Evolutionary conservation across 176 grass and related monocot genomes (phyloP).

Genomic region (Elymus sibiricus): DNA sequence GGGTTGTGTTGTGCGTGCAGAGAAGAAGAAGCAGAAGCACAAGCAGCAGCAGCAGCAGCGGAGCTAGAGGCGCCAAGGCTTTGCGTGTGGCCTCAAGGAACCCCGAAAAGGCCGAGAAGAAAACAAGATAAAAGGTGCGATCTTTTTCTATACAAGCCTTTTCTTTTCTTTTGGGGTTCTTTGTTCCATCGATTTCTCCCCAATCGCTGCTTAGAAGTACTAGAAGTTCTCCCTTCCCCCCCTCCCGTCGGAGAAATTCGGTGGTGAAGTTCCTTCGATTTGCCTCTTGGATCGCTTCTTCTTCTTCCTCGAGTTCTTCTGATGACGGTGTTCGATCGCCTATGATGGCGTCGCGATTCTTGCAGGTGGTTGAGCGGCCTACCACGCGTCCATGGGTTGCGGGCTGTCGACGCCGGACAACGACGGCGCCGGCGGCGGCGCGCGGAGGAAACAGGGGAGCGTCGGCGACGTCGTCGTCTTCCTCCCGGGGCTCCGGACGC

Average conservation of each 20-base stretch:
- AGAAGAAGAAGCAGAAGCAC: background rate
- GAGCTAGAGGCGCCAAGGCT: background rate
- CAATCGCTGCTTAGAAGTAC: background rate
- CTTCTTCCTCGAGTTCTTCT: background rate
- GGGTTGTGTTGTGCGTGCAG: slow-evolving; percentile 1
- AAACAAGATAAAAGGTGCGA: slow-evolving; percentile 44
- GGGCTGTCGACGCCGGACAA: slow-evolving; percentile 45
- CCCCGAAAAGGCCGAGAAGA: slow-evolving; percentile 4
- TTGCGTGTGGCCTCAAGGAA: slow-evolving; percentile 26
- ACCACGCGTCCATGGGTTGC: slow-evolving; percentile 59
- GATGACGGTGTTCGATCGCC: background rate
- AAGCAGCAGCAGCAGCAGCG: background rate
- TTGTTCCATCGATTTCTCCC: slow-evolving; percentile 12
- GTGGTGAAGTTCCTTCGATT: background rate
- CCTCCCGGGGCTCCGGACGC: slow-evolving; percentile 77
- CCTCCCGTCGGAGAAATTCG: background rate
- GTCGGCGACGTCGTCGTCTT: slow-evolving; percentile 89
- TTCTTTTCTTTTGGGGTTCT: background rate
- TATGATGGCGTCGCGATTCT: background rate
- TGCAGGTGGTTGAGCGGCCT: background rate
- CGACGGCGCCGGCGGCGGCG: slow-evolving; percentile 26
- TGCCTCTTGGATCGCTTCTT: background rate
- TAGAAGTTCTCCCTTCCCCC: background rate
- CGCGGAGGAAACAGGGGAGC: slow-evolving; percentile 46
- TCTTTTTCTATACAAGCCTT: background rate